phyloP scores from a whole-genome alignment of 805 yeast genomes.

The Naumovozyma dairenensis region DNA sequence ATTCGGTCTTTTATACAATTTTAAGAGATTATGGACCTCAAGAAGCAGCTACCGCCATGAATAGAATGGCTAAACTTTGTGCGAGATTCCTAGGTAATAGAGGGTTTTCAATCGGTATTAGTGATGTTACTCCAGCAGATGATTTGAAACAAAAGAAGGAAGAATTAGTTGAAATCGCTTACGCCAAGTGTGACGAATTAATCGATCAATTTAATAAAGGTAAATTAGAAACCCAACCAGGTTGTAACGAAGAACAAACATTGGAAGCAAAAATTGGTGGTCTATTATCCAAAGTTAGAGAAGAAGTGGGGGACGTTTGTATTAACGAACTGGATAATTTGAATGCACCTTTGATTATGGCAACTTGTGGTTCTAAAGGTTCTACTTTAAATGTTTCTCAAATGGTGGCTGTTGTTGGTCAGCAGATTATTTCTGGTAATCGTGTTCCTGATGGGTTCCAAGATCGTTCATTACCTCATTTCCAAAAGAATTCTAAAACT shows the following conservation, averaged over 20 bases:
- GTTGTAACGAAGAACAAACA: constrained; percentile 97
- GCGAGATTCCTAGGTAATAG: constrained; percentile 91
- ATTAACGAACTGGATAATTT: constrained; percentile 79
- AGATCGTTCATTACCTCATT: constrained; percentile 95
- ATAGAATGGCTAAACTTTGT: constrained; percentile 97
- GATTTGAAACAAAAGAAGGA: constrained; percentile 73
- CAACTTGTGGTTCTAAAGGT: constrained; percentile 98
- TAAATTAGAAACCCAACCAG: constrained; percentile 94
- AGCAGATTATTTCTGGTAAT: constrained; percentile 95
- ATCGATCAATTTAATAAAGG: constrained; percentile 73
- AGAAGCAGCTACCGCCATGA: constrained; percentile 94
- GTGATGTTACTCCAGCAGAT: constrained; percentile 89
- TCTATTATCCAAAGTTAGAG: constrained; percentile 89
- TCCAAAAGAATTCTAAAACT: constrained; percentile 88
- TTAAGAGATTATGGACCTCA: constrained; percentile 94
- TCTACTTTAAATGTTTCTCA: constrained; percentile 96
- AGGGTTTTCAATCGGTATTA: constrained; percentile 95
- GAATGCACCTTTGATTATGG: constrained; percentile 97
- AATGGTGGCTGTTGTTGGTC: constrained; percentile 99
- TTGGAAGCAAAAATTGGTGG: constrained; percentile 97
- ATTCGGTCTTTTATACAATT: constrained; percentile 90
- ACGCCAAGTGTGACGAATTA: constrained; percentile 81
- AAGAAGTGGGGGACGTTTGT: constrained; percentile 97
- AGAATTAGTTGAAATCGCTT: constrained; percentile 81
- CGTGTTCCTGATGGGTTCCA: constrained; percentile 99